Conservation (phyloP, 2,329 filamentous ascomycete genomes). For the Alternaria triticimaculans region DNA sequence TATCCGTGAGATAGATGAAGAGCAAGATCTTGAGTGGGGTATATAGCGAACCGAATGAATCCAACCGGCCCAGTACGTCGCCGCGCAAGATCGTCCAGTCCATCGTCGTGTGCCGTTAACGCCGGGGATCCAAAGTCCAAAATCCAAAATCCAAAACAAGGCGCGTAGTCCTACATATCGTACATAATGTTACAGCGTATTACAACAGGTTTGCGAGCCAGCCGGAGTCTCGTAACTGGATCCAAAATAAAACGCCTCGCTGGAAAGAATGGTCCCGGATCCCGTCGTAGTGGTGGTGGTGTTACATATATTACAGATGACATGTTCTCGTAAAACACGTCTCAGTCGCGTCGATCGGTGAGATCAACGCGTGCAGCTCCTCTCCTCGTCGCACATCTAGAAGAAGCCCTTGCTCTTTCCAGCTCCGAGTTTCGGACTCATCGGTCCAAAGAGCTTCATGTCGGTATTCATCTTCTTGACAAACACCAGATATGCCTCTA, state of each 20-base stretch:
- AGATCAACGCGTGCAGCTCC: neutral
- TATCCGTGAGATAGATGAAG: neutral
- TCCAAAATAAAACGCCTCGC: constrained; percentile 2
- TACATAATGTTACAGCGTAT: neutral
- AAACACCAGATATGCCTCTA: constrained; percentile 35
- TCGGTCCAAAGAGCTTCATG: constrained; percentile 30
- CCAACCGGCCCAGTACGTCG: neutral
- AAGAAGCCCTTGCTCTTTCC: constrained; percentile 15
- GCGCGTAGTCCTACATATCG: constrained; percentile 2
- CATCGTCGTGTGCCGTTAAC: neutral
- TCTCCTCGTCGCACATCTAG: neutral
- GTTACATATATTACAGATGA: constrained; percentile 7
- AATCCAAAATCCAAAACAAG: neutral
- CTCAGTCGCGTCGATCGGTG: neutral
- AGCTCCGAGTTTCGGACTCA: constrained; percentile 14
- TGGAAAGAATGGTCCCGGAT: neutral
- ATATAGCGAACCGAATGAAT: constrained; percentile 8
- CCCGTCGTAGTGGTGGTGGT: neutral
- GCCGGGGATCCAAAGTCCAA: neutral
- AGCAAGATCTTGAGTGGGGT: constrained; percentile 12
- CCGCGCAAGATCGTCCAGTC: constrained; percentile 2
- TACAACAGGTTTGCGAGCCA: neutral
- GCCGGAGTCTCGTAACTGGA: neutral
- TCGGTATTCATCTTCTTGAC: constrained; percentile 30
- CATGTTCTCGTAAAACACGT: constrained; percentile 7